These are phyloP conservation scores for Cytospora piceicola DNA, from an alignment of 2,329 filamentous ascomycete species.

Conservation along the genomic window DNA sequence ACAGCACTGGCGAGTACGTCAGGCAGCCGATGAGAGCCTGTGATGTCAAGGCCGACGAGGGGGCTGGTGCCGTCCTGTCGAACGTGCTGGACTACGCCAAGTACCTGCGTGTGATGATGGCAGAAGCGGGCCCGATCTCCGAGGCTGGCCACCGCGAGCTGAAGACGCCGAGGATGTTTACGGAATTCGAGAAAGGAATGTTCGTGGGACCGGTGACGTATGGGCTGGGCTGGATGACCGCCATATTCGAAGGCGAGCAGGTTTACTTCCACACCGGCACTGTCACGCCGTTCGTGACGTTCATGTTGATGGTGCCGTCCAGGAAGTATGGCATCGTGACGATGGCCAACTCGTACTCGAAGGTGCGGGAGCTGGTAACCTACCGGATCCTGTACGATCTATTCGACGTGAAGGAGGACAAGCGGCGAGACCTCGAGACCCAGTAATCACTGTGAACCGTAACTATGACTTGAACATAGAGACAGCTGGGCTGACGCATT, in stretches of 20 bases:
- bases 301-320: constrained; percentile 32
- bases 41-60: constrained; percentile 40
- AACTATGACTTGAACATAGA: too few species aligned
- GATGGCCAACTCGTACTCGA: constrained; percentile 24
- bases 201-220: constrained; percentile 25
- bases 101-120: constrained; percentile 41
- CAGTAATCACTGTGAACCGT: constrained; percentile 10
- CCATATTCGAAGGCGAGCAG: constrained; percentile 31
- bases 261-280: constrained; percentile 29
- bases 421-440: constrained; percentile 28
- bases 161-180: constrained; percentile 29
- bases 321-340: constrained; percentile 29
- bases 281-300: constrained; percentile 23
- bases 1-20: constrained; percentile 35
- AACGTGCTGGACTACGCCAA: constrained; percentile 45
- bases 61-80: constrained; percentile 49
- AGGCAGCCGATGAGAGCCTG: constrained; percentile 28
- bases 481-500: neutral
- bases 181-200: constrained; percentile 10
- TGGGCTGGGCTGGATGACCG: constrained; percentile 28
- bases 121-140: constrained; percentile 37
- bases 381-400: constrained; percentile 32
- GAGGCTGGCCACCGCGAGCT: constrained; percentile 36
- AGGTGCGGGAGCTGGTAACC: constrained; percentile 25
- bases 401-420: constrained; percentile 28